Base-by-base conservation (phyloP, 2,329 filamentous ascomycete species). In the Calonectria ilicicola region DNA sequence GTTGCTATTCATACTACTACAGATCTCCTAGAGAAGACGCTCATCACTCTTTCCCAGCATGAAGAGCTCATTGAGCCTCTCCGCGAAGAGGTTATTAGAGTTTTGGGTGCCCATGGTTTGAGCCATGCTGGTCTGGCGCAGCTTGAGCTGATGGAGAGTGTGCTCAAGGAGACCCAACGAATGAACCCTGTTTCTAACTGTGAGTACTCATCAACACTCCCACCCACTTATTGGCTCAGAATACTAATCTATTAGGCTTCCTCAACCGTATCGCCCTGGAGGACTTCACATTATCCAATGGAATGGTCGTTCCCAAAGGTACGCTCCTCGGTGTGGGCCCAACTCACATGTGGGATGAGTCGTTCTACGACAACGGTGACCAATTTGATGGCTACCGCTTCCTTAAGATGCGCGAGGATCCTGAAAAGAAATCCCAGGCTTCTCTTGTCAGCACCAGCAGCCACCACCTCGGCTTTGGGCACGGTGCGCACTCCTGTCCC, bases 311-410 rank as follows among this genome's bases (percentile, higher is more conserved):
- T 23, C 53, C 53, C 14, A 60, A 60, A 23, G 53, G 53, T 2
- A 60, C 53, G 6, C 53, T 60, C 15, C 53, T 60, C 15, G 53
- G 53, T 5, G 53, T 60, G 32, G 53, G 53, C 19, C 53, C 53
- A 35, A 60, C 53, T 26, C 53, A 60, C 53, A 60, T 60, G 53
- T 60, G 53, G 53, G 53, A 40, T 21, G 38, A 60, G n/a, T 40
- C 53, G 15, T 60, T 60, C 38, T 60, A 60, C 23, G 53, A 60
- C 5, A 60, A 60, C 5, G 53, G 53, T 17, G 35, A 38, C 32
- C 32, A 60, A 17, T 60, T 60, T 8, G 53, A 60, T 15, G 35
- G 35, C 9, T 60, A 60, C 14, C 53, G 53, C 32, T 60, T 60
- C 53, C 14, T 40, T 26, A 35, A 35, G 1, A 60, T 60, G 53